phyloP scores from a whole-genome alignment of 2,329 filamentous ascomycete species.

The Beauveria sp. region DNA sequence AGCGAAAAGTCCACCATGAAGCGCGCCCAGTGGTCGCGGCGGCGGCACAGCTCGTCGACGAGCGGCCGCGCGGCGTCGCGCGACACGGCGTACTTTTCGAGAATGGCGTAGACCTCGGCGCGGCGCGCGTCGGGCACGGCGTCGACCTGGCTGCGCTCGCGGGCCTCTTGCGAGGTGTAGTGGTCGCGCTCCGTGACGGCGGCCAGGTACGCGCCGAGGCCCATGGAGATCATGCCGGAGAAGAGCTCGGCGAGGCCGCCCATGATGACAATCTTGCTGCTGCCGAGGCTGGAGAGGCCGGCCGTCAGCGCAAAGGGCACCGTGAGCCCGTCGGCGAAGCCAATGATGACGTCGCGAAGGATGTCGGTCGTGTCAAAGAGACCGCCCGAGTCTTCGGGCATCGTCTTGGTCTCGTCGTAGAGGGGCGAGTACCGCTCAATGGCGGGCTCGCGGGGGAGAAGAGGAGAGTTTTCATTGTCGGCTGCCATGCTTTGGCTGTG shows the following conservation, averaged over 20 bases:
- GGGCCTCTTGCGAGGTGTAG: constrained; percentile 40
- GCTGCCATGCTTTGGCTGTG: constrained; percentile 18
- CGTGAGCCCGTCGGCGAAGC: constrained; percentile 70
- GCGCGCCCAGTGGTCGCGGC: constrained; percentile 41
- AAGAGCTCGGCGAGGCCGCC: constrained; percentile 69
- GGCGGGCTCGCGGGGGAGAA: constrained; percentile 24
- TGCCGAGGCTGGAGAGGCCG: constrained; percentile 59
- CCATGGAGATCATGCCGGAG: constrained; percentile 71
- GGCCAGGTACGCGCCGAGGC: constrained; percentile 65
- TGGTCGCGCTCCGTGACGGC: constrained; percentile 49
- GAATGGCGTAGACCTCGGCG: constrained; percentile 41
- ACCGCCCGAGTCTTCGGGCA: constrained; percentile 17
- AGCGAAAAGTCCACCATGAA: constrained; percentile 56
- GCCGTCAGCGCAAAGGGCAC: constrained; percentile 75
- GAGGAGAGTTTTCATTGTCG: constrained; percentile 25
- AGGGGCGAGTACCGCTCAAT: constrained; percentile 21
- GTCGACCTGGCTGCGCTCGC: constrained; percentile 36
- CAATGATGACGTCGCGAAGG: constrained; percentile 62
- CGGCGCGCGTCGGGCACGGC: constrained; percentile 37
- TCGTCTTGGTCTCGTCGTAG: constrained; percentile 16
- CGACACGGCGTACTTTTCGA: constrained; percentile 43
- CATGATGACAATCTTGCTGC: constrained; percentile 59
- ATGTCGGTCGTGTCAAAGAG: constrained; percentile 34
- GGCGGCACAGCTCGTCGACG: constrained; percentile 40
- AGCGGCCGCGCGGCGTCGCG: constrained; percentile 34